phyloP scores from a whole-genome alignment of 2,329 filamentous ascomycete species.

The Chrysoporthe puriensis region DNA sequence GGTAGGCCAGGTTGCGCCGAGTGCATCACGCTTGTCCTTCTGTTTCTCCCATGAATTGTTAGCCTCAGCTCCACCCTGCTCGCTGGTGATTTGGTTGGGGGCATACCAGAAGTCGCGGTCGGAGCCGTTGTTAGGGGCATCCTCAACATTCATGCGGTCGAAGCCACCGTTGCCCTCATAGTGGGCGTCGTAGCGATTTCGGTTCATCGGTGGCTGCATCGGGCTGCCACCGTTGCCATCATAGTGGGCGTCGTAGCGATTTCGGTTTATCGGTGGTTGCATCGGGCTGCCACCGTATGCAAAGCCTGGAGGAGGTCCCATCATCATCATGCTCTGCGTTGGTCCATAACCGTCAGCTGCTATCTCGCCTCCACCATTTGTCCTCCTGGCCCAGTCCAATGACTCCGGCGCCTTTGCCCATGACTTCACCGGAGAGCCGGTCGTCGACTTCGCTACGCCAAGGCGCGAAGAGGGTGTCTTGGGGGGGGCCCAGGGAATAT shows the following conservation, averaged over 20 bases:
- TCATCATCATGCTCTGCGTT: too few relatives aligned
- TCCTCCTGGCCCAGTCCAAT: not conserved
- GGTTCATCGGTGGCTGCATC: too few relatives aligned
- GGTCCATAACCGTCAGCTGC: not conserved
- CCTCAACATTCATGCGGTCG: not conserved
- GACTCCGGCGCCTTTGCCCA: slow-evolving; percentile 2
- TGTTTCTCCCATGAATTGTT: not conserved
- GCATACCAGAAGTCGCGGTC: not conserved
- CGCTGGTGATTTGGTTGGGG: not conserved
- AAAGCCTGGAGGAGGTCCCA: too few relatives aligned
- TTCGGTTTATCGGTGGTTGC: too few relatives aligned
- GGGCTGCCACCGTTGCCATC: too few relatives aligned
- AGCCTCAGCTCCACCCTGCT: not conserved
- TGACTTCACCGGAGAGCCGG: slow-evolving; percentile 7
- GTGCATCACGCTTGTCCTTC: not conserved
- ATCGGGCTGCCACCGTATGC: too few relatives aligned
- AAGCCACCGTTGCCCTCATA: not conserved
- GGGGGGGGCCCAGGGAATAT: not conserved
- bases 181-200: too few relatives aligned
- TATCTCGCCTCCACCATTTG: not conserved
- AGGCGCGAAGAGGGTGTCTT: not conserved
- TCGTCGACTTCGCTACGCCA: not conserved
- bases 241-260: too few relatives aligned
- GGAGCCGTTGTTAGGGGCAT: not conserved
- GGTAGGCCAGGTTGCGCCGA: not conserved